A percentile compares a stretch with the other conserved stretches of the same genome.
phyloP scores from a whole-genome alignment of 2,329 filamentous ascomycete genomes.

The Pseudogymnoascus sp. region DNA sequence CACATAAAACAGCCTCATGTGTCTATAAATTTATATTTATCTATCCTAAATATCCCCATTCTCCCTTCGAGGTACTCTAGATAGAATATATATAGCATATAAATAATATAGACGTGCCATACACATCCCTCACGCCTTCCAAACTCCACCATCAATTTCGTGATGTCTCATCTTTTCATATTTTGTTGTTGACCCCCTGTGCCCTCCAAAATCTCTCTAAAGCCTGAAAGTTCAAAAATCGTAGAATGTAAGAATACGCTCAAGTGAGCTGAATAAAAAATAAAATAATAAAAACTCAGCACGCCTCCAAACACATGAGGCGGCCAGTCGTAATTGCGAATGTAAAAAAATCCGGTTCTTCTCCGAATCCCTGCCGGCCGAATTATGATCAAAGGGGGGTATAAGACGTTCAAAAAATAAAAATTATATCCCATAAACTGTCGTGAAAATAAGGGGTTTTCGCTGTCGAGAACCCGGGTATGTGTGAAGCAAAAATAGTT shows the following conservation, averaged over 20 bases:
- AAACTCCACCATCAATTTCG: background rate
- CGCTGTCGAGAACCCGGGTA: background rate
- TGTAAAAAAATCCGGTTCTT: background rate
- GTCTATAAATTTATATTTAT: background rate
- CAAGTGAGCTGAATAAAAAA: background rate
- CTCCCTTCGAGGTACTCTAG: background rate
- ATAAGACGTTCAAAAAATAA: slow-evolving; percentile 1
- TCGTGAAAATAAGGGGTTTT: background rate
- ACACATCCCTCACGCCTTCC: background rate
- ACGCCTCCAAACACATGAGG: background rate
- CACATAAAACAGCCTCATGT: background rate
- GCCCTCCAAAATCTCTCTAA: background rate
- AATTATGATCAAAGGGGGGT: background rate
- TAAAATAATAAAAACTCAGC: background rate
- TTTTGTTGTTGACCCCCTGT: background rate
- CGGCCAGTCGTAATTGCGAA: background rate
- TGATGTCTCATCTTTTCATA: background rate
- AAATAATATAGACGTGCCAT: background rate
- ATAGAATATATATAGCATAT: background rate
- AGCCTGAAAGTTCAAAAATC: background rate
- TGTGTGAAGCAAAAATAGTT: background rate
- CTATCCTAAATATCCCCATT: background rate
- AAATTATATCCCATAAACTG: background rate
- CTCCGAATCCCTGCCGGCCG: background rate
- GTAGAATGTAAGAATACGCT: background rate